Conservation (phyloP, 306 rosid species). For the Vigna radiata region DNA sequence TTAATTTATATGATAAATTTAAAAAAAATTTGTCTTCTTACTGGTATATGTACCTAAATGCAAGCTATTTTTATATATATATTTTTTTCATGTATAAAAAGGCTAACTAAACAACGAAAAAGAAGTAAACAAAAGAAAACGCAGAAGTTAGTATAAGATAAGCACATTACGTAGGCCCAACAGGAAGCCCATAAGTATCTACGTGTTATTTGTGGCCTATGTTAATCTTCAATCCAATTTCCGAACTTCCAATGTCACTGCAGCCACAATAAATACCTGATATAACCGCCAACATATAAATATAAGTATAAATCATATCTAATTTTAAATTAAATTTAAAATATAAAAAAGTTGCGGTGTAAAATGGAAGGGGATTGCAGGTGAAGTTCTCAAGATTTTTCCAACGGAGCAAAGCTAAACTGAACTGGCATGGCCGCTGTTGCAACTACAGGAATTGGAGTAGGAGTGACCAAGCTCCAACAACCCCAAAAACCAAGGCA, state of each 20-base stretch:
- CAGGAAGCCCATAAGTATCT: background rate
- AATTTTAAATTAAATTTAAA: background rate
- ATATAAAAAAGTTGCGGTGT: conserved; percentile 50
- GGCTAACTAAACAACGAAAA: no score
- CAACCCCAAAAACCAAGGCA: conserved; percentile 54
- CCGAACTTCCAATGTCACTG: conserved; percentile 33
- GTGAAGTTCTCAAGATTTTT: conserved; percentile 28
- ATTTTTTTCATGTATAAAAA: no score
- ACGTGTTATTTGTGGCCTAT: conserved; percentile 56
- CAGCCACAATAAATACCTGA: conserved; percentile 70
- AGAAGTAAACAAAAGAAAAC: no score
- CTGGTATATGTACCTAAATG: no score
- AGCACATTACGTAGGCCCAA: background rate
- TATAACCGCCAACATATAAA: conserved; percentile 42
- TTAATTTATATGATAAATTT: no score
- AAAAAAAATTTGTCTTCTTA: no score
- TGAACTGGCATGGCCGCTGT: conserved; percentile 61
- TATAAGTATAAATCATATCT: background rate
- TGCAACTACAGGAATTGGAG: conserved; percentile 66
- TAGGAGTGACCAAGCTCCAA: conserved; percentile 60
- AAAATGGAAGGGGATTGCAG: conserved; percentile 43
- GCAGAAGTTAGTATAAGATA: no score
- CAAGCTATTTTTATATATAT: no score
- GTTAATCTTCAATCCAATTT: conserved; percentile 49
- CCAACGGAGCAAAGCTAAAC: conserved; percentile 28